Evolutionary conservation across 306 rosid species (phyloP).

Genomic region (Senna tora): DNA sequence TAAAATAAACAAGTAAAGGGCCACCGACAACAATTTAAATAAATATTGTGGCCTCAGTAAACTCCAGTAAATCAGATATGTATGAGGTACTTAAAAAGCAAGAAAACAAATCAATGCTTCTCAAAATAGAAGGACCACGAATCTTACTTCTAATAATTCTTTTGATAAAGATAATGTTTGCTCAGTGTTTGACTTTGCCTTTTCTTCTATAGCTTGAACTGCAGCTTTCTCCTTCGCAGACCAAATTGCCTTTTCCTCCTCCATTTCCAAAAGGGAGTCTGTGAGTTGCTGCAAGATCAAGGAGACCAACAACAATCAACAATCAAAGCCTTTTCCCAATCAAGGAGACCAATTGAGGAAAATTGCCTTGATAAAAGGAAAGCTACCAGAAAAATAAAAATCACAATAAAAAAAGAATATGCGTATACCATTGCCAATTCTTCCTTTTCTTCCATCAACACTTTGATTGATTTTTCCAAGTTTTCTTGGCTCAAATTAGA

Average conservation of each 20-base stretch:
- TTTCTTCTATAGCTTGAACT: conserved; percentile 69
- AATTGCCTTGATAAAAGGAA: conserved; percentile 29
- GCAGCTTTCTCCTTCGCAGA: conserved; percentile 76
- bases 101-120: conserved; percentile 27
- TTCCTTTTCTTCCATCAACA: conserved; percentile 76
- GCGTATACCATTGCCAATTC: conserved; percentile 78
- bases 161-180: conserved; percentile 56
- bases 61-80: conserved; percentile 11
- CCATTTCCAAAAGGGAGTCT: conserved; percentile 85
- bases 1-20: not conserved
- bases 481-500: conserved; percentile 56
- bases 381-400: conserved; percentile 12
- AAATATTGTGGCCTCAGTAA: conserved; percentile 14
- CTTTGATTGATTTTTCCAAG: conserved; percentile 58
- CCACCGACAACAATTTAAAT: conserved; percentile 3
- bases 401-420: conserved; percentile 34
- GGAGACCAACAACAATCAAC: too few relatives aligned
- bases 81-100: conserved; percentile 12
- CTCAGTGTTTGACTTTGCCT: conserved; percentile 49
- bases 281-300: conserved; percentile 73
- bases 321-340: too few relatives aligned
- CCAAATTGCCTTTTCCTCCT: conserved; percentile 93
- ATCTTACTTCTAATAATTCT: conserved; percentile 65
- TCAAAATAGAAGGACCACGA: conserved; percentile 20
- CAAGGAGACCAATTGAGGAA: conserved; percentile 35